A percentile compares a stretch with the other conserved stretches of the same genome.
phyloP scores from a whole-genome alignment of 2,329 filamentous ascomycete species.

The Cladophialophora yegresii region DNA sequence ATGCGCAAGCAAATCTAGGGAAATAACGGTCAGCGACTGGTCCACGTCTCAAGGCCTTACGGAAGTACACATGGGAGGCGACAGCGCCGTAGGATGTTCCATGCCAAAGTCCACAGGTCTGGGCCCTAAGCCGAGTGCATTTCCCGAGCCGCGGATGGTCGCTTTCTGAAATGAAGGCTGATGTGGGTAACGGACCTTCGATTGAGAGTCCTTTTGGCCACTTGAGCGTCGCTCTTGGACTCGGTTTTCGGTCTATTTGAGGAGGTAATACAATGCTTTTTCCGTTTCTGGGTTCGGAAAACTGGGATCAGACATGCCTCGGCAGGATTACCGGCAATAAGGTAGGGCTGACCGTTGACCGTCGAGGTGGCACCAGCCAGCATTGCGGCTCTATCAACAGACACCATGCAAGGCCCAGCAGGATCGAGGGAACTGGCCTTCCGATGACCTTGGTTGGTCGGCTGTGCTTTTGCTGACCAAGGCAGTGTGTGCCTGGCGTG shows the following conservation, averaged over 20 bases:
- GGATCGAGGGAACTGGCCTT: background rate
- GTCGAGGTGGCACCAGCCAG: constrained; percentile 11
- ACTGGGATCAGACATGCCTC: constrained; percentile 3
- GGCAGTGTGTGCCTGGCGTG: constrained; percentile 8
- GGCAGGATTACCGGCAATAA: background rate
- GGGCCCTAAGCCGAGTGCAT: background rate
- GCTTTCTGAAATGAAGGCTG: background rate
- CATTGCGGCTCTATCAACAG: constrained; percentile 2
- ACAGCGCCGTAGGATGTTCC: background rate
- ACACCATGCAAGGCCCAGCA: background rate
- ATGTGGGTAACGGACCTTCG: background rate
- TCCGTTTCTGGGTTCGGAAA: background rate
- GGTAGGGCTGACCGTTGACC: constrained; percentile 8
- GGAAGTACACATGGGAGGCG: background rate
- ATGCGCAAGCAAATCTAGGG: background rate
- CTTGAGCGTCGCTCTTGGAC: background rate
- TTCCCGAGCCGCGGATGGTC: constrained; percentile 4
- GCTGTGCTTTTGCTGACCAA: constrained; percentile 8
- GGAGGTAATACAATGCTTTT: background rate
- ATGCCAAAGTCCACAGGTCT: background rate
- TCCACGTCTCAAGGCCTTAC: background rate
- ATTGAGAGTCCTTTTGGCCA: constrained; percentile 2
- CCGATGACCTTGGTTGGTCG: background rate
- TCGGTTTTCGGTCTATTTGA: background rate
- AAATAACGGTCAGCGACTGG: constrained; percentile 7